Conservation (phyloP, 1,139 yeast genomes). For the Geotrichum bryndzae region DNA sequence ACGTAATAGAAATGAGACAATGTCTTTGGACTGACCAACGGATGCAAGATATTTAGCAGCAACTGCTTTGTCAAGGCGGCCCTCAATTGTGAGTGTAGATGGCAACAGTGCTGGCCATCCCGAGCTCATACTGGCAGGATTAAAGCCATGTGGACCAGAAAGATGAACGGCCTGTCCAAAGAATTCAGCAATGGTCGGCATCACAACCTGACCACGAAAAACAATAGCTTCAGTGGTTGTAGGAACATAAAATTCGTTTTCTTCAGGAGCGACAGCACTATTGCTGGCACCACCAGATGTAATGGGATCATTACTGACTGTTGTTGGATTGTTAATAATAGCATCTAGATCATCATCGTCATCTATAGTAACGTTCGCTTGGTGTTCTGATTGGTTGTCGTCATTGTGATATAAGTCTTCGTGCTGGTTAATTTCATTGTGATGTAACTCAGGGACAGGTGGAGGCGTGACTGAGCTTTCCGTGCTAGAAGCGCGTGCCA, state of each 20-base stretch:
- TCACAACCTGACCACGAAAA: conserved; percentile 54
- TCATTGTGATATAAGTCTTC: conserved; percentile 1
- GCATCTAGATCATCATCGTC: conserved; percentile 35
- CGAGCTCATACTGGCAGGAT: conserved; percentile 17
- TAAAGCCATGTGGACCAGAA: conserved; percentile 35
- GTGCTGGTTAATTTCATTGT: not conserved
- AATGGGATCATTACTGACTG: conserved; percentile 2
- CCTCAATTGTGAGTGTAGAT: conserved; percentile 48
- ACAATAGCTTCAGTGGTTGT: conserved; percentile 21
- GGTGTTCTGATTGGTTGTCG: not conserved
- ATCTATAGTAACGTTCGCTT: conserved; percentile 18
- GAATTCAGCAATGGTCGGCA: conserved; percentile 52
- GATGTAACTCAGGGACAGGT: not conserved
- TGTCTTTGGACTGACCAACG: conserved; percentile 45
- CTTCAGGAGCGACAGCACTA: conserved; percentile 12
- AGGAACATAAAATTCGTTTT: conserved; percentile 14
- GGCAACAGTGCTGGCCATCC: conserved; percentile 34
- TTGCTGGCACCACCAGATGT: conserved; percentile 1
- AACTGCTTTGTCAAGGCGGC: conserved; percentile 48
- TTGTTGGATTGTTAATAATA: conserved; percentile 30
- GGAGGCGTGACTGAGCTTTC: not conserved
- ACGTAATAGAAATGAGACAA: conserved; percentile 41
- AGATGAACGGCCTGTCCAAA: conserved; percentile 43
- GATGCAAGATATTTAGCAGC: conserved; percentile 56
- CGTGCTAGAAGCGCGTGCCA: not conserved